Evolutionary conservation across 164 flowering plant species (phyloP), one percentile per base, ranked within the genome.

Genomic region (Malania oleifera): DNA sequence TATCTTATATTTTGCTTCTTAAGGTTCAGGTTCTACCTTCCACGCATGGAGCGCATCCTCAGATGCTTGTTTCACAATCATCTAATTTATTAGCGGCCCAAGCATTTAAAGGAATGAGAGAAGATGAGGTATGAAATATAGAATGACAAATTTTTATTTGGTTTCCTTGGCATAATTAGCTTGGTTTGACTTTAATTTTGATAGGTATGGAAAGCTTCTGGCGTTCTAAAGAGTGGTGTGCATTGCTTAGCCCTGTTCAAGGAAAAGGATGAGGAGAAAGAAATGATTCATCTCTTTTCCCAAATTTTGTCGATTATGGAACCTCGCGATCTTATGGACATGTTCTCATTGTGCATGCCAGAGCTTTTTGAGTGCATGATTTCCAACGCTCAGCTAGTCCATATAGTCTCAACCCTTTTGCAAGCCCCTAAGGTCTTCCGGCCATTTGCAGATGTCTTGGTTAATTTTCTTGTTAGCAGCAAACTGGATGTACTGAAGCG

Each of bases 351-450:
- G 76, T 89, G 99, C 60, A 84, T 95, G 96, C 83, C 93, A 10
- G 95, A 91, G 70, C 93, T 95, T 61, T 95, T 95, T 70, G 96
- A 95, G 59, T 82, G 91, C 91, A 91, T 95, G 98, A 84, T 89
- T 68, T 71, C 63, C 66, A 91, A 87, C 73, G 78, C 67, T 49
- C 98, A 95, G 72, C 77, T 91, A 64, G 86, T 91, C 61, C 85
- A 85, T 62, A 85, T 95, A 65, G 87, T 87, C 65, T 86, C 89
- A 35, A 79, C 91, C 19, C 93, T 95, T 67, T 71, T 95, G 69
- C 96, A 86, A 65, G 43, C 76, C 8, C 68, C 95, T 8, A 95
- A 89, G 77, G 92, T 91, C 19, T 88, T 85, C 62, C 68, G 86
- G 52, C 99, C 95, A 48, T 91, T 91, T 65, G 87, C 95, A 7